Evolutionary conservation across 306 rosid genomes (phyloP).

Genomic region (Ormosia semicastrata): DNA sequence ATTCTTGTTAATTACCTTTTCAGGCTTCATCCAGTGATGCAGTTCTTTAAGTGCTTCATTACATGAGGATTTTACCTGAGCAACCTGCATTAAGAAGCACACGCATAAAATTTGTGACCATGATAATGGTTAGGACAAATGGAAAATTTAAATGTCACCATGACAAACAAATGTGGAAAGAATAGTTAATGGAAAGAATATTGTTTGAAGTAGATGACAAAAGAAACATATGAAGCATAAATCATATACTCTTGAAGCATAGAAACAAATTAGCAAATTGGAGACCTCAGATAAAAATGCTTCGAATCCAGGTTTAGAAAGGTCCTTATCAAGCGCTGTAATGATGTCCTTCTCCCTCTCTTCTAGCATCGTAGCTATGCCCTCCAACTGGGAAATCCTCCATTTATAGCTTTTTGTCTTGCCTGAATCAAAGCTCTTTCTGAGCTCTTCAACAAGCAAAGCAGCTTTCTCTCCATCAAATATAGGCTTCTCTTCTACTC

Average conservation of each 20-base stretch:
- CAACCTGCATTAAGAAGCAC: slow-evolving; percentile 42
- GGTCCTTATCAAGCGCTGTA: slow-evolving; percentile 62
- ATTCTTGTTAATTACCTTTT: slow-evolving; percentile 36
- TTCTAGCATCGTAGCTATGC: slow-evolving; percentile 62
- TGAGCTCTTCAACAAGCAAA: slow-evolving; percentile 51
- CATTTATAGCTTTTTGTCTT: slow-evolving; percentile 77
- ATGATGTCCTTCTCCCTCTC: slow-evolving; percentile 62
- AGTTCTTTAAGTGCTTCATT: slow-evolving; percentile 51
- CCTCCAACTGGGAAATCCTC: slow-evolving; percentile 66
- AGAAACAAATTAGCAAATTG: neutral
- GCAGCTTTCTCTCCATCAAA: slow-evolving; percentile 49
- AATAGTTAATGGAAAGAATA: neutral
- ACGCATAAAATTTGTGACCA: neutral
- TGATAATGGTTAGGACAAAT: neutral
- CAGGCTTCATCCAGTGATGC: slow-evolving; percentile 54
- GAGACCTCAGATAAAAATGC: slow-evolving; percentile 67
- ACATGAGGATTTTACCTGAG: slow-evolving; percentile 45
- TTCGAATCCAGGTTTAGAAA: slow-evolving; percentile 66
- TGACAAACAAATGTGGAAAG: neutral
- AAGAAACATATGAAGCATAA: neutral
- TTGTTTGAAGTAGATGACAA: neutral
- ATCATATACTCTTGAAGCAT: neutral
- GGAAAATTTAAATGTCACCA: neutral
- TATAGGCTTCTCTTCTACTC: slow-evolving; percentile 39
- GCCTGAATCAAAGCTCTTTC: slow-evolving; percentile 55